phyloP scores from a whole-genome alignment of 257 asterid species.

The Handroanthus guayacan region DNA sequence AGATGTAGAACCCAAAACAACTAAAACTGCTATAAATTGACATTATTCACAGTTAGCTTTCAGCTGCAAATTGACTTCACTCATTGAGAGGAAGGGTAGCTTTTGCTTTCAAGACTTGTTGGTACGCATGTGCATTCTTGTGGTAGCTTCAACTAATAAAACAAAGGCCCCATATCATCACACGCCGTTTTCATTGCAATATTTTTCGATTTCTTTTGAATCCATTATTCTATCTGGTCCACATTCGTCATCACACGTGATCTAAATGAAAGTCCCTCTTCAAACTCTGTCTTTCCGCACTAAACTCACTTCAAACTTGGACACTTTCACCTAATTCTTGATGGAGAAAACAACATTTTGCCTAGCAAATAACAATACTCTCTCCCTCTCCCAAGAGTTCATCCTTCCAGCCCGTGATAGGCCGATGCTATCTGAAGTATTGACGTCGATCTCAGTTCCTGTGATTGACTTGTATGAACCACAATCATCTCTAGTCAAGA shows the following conservation, averaged over 20 bases:
- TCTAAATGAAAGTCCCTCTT: neutral
- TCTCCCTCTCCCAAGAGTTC: conserved; percentile 4
- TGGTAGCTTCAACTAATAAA: conserved; percentile 3
- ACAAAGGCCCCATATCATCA: neutral
- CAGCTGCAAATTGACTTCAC: neutral
- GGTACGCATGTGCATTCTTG: neutral
- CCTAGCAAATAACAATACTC: neutral
- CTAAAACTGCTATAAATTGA: no score
- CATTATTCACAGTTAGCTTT: neutral
- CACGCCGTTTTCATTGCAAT: neutral
- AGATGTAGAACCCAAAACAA: no score
- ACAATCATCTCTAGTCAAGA: neutral
- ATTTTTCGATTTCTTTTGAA: neutral
- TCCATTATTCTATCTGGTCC: neutral
- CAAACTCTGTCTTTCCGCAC: neutral
- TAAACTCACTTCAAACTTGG: neutral
- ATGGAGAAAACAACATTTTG: neutral
- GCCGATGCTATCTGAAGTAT: neutral
- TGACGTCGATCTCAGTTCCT: neutral
- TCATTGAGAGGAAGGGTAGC: neutral
- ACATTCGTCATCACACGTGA: neutral
- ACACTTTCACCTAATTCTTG: neutral
- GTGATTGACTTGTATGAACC: neutral
- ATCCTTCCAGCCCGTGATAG: neutral
- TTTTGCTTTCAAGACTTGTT: neutral